phyloP scores from a whole-genome alignment of 768 basidiomycete genomes.

The Boletus tylopilopsis region DNA sequence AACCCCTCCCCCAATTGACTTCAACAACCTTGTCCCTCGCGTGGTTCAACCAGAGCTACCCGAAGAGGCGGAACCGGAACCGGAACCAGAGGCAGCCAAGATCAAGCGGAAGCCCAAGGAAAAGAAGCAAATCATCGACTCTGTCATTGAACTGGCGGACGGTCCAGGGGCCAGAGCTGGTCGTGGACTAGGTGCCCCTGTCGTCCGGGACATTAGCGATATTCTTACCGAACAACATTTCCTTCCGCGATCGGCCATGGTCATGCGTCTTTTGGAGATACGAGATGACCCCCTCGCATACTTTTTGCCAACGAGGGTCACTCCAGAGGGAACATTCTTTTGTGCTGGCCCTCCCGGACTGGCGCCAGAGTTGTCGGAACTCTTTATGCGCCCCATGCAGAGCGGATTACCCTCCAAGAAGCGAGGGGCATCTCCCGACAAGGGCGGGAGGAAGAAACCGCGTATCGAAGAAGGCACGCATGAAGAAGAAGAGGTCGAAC shows the following conservation, averaged over 20 bases:
- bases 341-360: slow-evolving; percentile 84
- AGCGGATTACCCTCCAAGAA: slow-evolving; percentile 52
- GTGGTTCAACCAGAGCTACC: slow-evolving; percentile 40
- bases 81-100: slow-evolving; percentile 29
- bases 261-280: slow-evolving; percentile 85
- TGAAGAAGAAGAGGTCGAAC: slow-evolving; percentile 62
- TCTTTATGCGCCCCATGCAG: slow-evolving; percentile 78
- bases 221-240: slow-evolving; percentile 81
- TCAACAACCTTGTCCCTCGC: slow-evolving; percentile 44
- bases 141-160: slow-evolving; percentile 78
- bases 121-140: slow-evolving; percentile 88
- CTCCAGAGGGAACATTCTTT: slow-evolving; percentile 69
- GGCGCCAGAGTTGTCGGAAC: slow-evolving; percentile 71
- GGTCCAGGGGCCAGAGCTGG: slow-evolving; percentile 53
- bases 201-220: slow-evolving; percentile 53
- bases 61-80: slow-evolving; percentile 33
- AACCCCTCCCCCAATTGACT: slow-evolving; percentile 69
- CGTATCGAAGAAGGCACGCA: slow-evolving; percentile 48
- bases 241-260: slow-evolving; percentile 78
- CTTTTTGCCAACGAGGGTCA: slow-evolving; percentile 81
- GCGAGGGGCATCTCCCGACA: slow-evolving; percentile 54
- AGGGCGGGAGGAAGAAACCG: slow-evolving; percentile 55
- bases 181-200: slow-evolving; percentile 56
- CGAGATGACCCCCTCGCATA: slow-evolving; percentile 79
- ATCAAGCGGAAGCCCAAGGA: slow-evolving; percentile 56